phyloP scores from a whole-genome alignment of 2,329 filamentous ascomycete species.

The Dothistroma pini region DNA sequence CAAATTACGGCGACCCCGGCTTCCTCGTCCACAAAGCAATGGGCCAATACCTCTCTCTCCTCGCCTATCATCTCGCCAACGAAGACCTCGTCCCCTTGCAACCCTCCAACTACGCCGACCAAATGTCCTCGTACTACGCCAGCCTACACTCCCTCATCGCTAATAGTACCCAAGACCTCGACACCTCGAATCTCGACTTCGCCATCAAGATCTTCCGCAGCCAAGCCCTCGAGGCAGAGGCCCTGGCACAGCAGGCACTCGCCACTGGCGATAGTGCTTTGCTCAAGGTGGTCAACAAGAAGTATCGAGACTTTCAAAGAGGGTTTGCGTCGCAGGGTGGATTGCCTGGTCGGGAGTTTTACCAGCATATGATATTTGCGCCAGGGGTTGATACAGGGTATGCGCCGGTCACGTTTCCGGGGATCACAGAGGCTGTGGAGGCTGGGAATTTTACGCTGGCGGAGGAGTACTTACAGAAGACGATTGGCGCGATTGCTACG shows the following conservation, averaged over 20 bases:
- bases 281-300: constrained; percentile 42
- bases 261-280: constrained; percentile 27
- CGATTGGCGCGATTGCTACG: constrained; percentile 18
- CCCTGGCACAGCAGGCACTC: constrained; percentile 13
- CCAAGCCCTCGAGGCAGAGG: constrained; percentile 37
- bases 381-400: constrained; percentile 56
- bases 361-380: constrained; percentile 46
- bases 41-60: constrained; percentile 41
- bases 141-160: constrained; percentile 37
- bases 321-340: constrained; percentile 48
- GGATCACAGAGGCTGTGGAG: constrained; percentile 52
- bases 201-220: constrained; percentile 46
- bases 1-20: constrained; percentile 49
- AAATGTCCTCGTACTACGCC: constrained; percentile 38
- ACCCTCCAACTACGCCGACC: constrained; percentile 41
- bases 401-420: constrained; percentile 63
- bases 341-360: constrained; percentile 44
- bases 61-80: constrained; percentile 41
- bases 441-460: constrained; percentile 20
- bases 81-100: constrained; percentile 42
- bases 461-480: constrained; percentile 20
- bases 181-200: constrained; percentile 35
- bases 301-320: constrained; percentile 45
- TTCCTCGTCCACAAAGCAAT: constrained; percentile 50
- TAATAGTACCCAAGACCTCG: constrained; percentile 44